Percentiles rank a stretch among this genome's conserved stretches.
phyloP scores from a whole-genome alignment of 208 protist species.

The Angomonas ambiguus region DNA sequence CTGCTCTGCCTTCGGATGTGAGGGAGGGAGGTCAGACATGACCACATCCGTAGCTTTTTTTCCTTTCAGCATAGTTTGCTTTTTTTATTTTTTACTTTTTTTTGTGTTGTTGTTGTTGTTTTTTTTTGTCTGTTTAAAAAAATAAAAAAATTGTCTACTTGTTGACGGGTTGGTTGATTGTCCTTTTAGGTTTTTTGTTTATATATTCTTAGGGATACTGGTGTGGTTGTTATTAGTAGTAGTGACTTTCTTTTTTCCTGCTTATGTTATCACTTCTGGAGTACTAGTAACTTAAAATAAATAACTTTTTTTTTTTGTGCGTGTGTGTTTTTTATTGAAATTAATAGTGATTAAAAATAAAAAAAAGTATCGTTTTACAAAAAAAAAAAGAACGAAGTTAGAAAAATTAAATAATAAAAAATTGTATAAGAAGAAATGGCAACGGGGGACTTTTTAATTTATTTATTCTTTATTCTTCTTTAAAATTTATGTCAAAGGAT shows the following conservation, averaged over 20 bases:
- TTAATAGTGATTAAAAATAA: constrained; percentile 2
- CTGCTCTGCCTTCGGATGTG: constrained; percentile 16
- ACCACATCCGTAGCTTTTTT: constrained; percentile 30
- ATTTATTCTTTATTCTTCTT: background rate
- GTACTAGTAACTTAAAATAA: constrained; percentile 3
- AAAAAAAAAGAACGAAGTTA: background rate
- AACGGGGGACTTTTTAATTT: background rate
- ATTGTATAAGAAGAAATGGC: background rate
- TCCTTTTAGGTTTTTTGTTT: too few relatives aligned
- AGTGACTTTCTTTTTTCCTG: too few relatives aligned
- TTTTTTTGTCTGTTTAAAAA: background rate
- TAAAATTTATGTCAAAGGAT: constrained; percentile 1
- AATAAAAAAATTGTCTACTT: too few relatives aligned
- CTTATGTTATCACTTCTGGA: constrained; percentile 17
- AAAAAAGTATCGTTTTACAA: constrained; percentile 7
- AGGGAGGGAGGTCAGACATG: constrained; percentile 20
- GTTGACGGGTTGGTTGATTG: too few relatives aligned
- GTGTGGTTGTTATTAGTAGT: too few relatives aligned
- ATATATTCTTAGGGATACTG: too few relatives aligned
- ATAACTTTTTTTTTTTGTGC: constrained; percentile 4
- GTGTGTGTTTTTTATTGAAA: background rate
- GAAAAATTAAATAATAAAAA: background rate
- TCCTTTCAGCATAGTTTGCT: background rate
- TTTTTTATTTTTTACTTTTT: background rate
- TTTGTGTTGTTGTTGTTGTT: constrained; percentile 4